phyloP scores from a whole-genome alignment of 2,329 filamentous ascomycete genomes.

The Ceratocystiopsis sp. region DNA sequence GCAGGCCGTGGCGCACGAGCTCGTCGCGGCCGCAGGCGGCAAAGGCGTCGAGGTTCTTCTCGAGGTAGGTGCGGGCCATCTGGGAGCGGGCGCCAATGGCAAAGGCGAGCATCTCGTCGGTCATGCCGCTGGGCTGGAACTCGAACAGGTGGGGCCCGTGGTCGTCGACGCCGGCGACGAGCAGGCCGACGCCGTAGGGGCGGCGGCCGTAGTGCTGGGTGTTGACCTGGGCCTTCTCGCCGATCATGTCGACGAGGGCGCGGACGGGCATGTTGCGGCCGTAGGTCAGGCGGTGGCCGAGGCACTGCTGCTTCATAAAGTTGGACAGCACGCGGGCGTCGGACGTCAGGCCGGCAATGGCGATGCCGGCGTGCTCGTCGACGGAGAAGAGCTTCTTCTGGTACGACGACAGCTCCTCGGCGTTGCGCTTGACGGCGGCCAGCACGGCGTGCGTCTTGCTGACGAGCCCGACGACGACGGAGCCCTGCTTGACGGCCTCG shows the following conservation, averaged over 20 bases:
- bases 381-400: constrained; percentile 98
- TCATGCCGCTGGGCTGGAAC: constrained; percentile 92
- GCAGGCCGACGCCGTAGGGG: constrained; percentile 84
- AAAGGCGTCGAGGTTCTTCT: constrained; percentile 79
- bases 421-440: constrained; percentile 95
- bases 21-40: constrained; percentile 61
- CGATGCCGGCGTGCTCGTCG: constrained; percentile 88
- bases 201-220: constrained; percentile 95
- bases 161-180: constrained; percentile 88
- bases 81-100: constrained; percentile 92
- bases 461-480: constrained; percentile 88
- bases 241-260: constrained; percentile 79
- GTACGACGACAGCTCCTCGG: constrained; percentile 98
- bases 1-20: constrained; percentile 76
- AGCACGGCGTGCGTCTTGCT: constrained; percentile 97
- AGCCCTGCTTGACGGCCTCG: constrained; percentile 98
- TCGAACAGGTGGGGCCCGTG: constrained; percentile 92
- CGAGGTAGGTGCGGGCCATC: constrained; percentile 94
- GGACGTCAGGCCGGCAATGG: constrained; percentile 90
- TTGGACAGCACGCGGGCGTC: constrained; percentile 98
- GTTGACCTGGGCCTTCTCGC: constrained; percentile 92
- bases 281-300: constrained; percentile 89
- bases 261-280: constrained; percentile 83
- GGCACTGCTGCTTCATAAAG: constrained; percentile 99
- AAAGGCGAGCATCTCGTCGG: constrained; percentile 91